Percentiles rank a stretch among this genome's conserved stretches.
Conservation (phyloP, 148 eudicot genomes). For the Drosera capensis region DNA sequence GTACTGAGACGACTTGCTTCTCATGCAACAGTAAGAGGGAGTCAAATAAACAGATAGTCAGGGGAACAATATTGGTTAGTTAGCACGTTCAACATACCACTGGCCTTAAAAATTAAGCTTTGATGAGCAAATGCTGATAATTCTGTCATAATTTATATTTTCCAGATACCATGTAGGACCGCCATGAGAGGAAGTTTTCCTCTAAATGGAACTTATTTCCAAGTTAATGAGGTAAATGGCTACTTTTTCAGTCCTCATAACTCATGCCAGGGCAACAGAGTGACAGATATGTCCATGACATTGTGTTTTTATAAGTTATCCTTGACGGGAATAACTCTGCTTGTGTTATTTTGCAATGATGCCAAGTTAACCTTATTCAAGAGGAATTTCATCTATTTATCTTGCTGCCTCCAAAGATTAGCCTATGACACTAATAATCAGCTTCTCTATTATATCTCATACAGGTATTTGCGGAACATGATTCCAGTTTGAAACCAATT, state of each 20-base stretch:
- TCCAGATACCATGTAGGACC: conserved; percentile 61
- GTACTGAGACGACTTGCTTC: conserved; percentile 28
- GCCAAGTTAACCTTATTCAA: background rate
- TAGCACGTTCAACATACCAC: background rate
- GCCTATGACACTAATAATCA: background rate
- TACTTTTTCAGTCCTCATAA: background rate
- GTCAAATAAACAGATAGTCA: conserved; percentile 34
- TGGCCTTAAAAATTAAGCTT: background rate
- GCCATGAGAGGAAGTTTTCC: conserved; percentile 57
- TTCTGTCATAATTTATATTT: background rate
- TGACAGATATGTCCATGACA: background rate
- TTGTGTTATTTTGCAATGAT: too few relatives aligned
- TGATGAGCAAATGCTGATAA: background rate
- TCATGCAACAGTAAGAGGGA: conserved; percentile 37
- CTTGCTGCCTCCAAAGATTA: background rate
- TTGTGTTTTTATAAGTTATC: background rate
- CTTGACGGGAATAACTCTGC: background rate
- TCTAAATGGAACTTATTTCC: conserved; percentile 70
- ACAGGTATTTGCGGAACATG: conserved; percentile 60
- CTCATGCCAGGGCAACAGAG: background rate
- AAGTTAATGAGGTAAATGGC: conserved; percentile 57
- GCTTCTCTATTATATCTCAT: background rate
- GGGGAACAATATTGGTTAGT: conserved; percentile 59
- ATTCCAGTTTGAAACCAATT: conserved; percentile 22
- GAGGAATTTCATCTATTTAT: background rate